Percentiles rank a stretch among this genome's conserved stretches.
phyloP scores from a whole-genome alignment of 1,139 yeast genomes.

The Debaryomyces fabryi region DNA sequence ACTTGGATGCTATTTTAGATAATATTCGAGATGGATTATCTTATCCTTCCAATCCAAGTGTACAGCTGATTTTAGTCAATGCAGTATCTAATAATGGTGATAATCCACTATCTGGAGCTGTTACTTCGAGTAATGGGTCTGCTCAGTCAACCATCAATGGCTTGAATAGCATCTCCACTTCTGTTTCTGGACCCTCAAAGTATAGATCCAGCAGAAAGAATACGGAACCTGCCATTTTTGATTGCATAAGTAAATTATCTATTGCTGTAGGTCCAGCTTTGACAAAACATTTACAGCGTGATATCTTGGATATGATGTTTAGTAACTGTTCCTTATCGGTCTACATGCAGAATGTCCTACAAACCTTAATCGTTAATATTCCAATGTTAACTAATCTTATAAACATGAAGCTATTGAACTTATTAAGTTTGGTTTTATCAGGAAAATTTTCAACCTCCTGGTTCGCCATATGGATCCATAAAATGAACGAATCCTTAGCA shows the following conservation, averaged over 20 bases:
- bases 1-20: slow-evolving; percentile 82
- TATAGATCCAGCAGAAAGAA: slow-evolving; percentile 64
- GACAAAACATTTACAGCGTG: slow-evolving; percentile 83
- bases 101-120: slow-evolving; percentile 16
- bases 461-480: slow-evolving; percentile 76
- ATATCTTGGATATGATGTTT: slow-evolving; percentile 76
- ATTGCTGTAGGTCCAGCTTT: slow-evolving; percentile 94
- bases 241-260: slow-evolving; percentile 85
- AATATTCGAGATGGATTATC: slow-evolving; percentile 82
- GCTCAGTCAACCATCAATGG: slow-evolving; percentile 17
- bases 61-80: slow-evolving; percentile 46
- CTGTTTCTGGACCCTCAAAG: slow-evolving; percentile 45
- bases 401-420: slow-evolving; percentile 69
- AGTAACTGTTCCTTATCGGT: slow-evolving; percentile 78
- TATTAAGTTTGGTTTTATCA: slow-evolving; percentile 76
- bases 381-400: slow-evolving; percentile 80
- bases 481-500: slow-evolving; percentile 68
- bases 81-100: slow-evolving; percentile 37
- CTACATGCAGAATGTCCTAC: slow-evolving; percentile 75
- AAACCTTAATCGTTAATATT: slow-evolving; percentile 66
- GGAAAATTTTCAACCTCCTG: slow-evolving; percentile 90
- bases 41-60: slow-evolving; percentile 41
- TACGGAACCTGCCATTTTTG: slow-evolving; percentile 85
- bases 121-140: slow-evolving; percentile 4
- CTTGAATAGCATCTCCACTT: slow-evolving; percentile 27